These are phyloP conservation scores for Novymonas esmeraldas DNA, from an alignment of 208 protist genomes.

Conservation along the genomic window DNA sequence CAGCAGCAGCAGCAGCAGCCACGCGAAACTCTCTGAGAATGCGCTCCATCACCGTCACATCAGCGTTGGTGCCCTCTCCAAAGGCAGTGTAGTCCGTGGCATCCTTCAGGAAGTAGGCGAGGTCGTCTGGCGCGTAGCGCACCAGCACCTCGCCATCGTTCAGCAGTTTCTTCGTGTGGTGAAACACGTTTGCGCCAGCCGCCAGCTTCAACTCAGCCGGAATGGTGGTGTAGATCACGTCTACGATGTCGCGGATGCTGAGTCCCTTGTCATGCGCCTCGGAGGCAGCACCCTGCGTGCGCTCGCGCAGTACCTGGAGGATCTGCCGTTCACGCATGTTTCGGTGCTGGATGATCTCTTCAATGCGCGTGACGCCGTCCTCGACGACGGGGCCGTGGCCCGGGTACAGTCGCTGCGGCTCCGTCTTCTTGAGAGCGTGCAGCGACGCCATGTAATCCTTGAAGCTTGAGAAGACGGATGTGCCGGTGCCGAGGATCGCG, in stretches of 20 bases:
- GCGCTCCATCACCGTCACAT: conserved; percentile 22
- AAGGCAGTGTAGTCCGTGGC: conserved; percentile 50
- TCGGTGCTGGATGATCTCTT: conserved; percentile 65
- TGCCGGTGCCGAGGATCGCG: conserved; percentile 59
- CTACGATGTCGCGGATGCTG: conserved; percentile 46
- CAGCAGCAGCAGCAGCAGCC: conserved; percentile 8
- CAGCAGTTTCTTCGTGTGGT: conserved; percentile 67
- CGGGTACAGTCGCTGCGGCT: conserved; percentile 49
- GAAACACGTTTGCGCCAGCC: conserved; percentile 62
- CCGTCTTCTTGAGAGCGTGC: conserved; percentile 25
- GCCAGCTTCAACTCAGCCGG: conserved; percentile 45
- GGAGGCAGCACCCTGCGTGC: not conserved
- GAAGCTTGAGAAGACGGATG: conserved; percentile 67
- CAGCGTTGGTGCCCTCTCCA: conserved; percentile 39
- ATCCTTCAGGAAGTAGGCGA: conserved; percentile 34
- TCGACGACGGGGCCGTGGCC: conserved; percentile 62
- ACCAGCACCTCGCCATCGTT: conserved; percentile 38
- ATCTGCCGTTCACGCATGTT: conserved; percentile 62
- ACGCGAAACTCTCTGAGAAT: conserved; percentile 46
- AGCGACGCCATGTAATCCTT: conserved; percentile 66
- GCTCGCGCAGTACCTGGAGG: conserved; percentile 32
- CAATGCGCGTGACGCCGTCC: conserved; percentile 43
- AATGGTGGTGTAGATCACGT: conserved; percentile 46
- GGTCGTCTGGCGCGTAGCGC: conserved; percentile 19
- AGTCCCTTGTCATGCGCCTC: conserved; percentile 2